These are phyloP conservation scores for Russula dissimulans DNA, from an alignment of 768 basidiomycete species.

Conservation along the genomic window DNA sequence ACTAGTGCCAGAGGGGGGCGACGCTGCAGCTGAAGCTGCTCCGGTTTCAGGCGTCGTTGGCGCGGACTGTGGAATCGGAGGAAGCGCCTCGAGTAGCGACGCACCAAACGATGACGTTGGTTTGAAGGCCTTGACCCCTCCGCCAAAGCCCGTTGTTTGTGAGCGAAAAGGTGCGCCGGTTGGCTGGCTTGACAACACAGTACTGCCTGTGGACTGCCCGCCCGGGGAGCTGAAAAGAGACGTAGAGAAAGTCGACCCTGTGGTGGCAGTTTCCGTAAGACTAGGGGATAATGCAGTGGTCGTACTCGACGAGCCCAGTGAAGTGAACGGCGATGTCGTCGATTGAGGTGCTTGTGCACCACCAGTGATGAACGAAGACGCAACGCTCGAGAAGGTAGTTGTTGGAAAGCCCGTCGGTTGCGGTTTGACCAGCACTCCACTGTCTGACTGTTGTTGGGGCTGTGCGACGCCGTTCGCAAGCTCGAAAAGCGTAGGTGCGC, in stretches of 20 bases:
- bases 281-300: constrained; percentile 1
- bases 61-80: constrained; percentile 57
- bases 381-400: constrained; percentile 51
- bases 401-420: constrained; percentile 12
- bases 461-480: constrained; percentile 44
- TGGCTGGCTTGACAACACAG: constrained; percentile 25
- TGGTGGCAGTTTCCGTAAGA: constrained; percentile 27
- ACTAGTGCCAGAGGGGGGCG: neutral
- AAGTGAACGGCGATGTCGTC: constrained; percentile 19
- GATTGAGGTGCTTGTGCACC: constrained; percentile 9
- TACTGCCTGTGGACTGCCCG: constrained; percentile 43
- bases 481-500: constrained; percentile 74
- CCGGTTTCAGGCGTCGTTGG: constrained; percentile 35
- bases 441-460: constrained; percentile 1
- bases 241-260: constrained; percentile 39
- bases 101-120: constrained; percentile 47
- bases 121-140: constrained; percentile 45
- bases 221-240: constrained; percentile 41
- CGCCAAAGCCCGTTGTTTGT: constrained; percentile 41
- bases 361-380: constrained; percentile 57
- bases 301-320: neutral
- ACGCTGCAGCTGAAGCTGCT: neutral
- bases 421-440: constrained; percentile 14
- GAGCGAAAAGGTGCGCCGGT: constrained; percentile 23
- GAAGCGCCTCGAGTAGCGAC: constrained; percentile 40